Base-by-base conservation (phyloP, 2,329 filamentous ascomycete genomes). In the Cercospora janseana region DNA sequence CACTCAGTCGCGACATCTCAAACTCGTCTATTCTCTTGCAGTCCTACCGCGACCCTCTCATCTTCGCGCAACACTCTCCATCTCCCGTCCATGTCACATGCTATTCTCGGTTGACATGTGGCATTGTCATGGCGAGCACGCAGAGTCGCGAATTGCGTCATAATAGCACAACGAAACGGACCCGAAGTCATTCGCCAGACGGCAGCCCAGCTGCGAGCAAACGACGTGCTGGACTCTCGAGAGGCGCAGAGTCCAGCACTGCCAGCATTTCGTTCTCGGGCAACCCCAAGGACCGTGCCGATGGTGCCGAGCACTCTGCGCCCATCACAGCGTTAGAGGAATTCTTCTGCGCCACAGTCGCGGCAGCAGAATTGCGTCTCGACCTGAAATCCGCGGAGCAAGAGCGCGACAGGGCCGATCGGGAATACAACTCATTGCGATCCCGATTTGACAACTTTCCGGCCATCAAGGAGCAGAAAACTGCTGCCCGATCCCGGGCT, bases 381-480 rank as follows among this genome's bases (percentile, higher is more conserved):
- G 27, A 49, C 8, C 35, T 41, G n/a, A 31, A 32, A 8, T 31
- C 35, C 7, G 46, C 46, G n/a, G 13, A 49, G 9, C 32, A 7
- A 16, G 35, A 41, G 35, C 20, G 15, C 15, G 18, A 40, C 4
- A 26, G 37, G 20, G 34, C 32, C 8, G 32, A 21, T 21, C 46
- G 40, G 26, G 50, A 49, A 16, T 45, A 45, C 32, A 20, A 29
- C 24, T 27, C 27, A 9, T 15, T 49, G 9, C 16, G 41, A 23
- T 8, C 27, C 18, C 29, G 45, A n/a, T 52, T 52, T 4, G 13
- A 27, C 12, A 9, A 23, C 3, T 52, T 52, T 20, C 50, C 50
- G 13, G 50, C 50, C 18, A 52, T 52, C 26, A 44, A 49, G 40
- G 50, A 49, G 16, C 38, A 52, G 24, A 52, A 52, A 27, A 49